Conservation (phyloP, 345 rosid species). For the Eucalyptus cloeziana region DNA sequence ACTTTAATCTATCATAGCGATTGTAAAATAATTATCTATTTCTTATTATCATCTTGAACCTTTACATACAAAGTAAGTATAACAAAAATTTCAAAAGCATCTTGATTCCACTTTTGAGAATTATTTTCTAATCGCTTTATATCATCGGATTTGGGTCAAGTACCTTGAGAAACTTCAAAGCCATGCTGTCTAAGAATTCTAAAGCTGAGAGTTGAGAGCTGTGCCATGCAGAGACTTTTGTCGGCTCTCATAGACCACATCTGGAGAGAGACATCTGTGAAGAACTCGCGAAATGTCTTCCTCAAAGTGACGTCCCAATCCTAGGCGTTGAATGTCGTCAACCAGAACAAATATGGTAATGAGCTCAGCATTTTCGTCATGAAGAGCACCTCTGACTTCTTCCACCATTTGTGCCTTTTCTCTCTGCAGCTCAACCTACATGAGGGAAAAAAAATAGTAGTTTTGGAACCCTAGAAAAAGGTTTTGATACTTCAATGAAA, state of each 20-base stretch:
- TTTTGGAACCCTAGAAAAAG: no score
- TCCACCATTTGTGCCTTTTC: slow-evolving; percentile 4
- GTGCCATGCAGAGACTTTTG: slow-evolving; percentile 2
- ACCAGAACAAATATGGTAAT: slow-evolving; percentile 11
- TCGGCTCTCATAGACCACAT: not conserved
- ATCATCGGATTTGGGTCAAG: no score
- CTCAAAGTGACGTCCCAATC: slow-evolving; percentile 14
- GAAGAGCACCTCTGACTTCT: slow-evolving; percentile 6
- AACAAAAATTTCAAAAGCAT: not conserved
- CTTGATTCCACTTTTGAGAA: not conserved
- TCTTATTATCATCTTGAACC: not conserved
- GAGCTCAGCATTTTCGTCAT: not conserved
- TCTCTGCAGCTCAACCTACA: not conserved
- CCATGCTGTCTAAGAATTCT: slow-evolving; percentile 36
- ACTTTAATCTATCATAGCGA: not conserved
- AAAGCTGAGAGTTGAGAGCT: slow-evolving; percentile 26
- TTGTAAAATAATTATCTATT: not conserved
- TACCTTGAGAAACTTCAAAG: slow-evolving; percentile 18
- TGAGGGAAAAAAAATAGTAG: no score
- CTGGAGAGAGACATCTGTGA: not conserved
- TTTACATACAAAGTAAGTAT: not conserved
- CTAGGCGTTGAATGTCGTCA: slow-evolving; percentile 31
- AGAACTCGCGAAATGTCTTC: slow-evolving; percentile 7
- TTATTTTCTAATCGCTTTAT: no score
- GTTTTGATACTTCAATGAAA: no score